Base-by-base conservation (phyloP, 164 flowering plant species). In the Hamamelis virginiana region DNA sequence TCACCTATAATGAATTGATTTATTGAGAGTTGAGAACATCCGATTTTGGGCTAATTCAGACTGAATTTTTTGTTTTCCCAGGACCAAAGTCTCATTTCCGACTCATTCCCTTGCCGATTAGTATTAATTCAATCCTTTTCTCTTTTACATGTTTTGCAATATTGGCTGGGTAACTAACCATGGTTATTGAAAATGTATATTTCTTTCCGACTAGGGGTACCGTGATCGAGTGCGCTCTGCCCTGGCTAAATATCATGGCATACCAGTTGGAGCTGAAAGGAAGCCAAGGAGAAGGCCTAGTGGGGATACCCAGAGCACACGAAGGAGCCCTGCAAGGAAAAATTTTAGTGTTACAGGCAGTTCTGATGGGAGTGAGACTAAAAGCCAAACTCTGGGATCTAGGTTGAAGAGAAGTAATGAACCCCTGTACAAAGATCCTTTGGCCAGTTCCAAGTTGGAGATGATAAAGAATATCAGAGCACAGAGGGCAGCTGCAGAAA, bases 381-480 rank as follows among this genome's bases (percentile, higher is more conserved):
- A 65, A 67, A 74, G 63, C 62, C 73, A 72, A 69, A 51, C 44
- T 58, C 70, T 56, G 18, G 60, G 23, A 48, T 4, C 79, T 9
- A 76, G 58, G 72, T 18, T 59, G 33, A 85, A 68, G 78, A 86
- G 58, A 67, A 78, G 72, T 11, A 80, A 67, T 8, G 63, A 65
- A 25, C 92, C 96, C 1, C 47, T 62, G 14, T 95, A 80, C 73
- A 87, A 85, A 76, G 99, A 95, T 81, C 97, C 97, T 66, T 74
- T 84, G 66, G 88, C 88, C 18, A 83, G 76, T 73, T 77, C 85
- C 55, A 95, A 95, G 77, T 74, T 92, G 72, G 90, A 91, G 79
- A 90, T 95, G 97, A 82, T 95, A 71, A 92, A 86, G 81, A 86
- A 79, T 69, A 95, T 92, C 63, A 84, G 97, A 78, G 88, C 91